Conservation (phyloP, 2,329 filamentous ascomycete species). For the Xylariaceae sp. region DNA sequence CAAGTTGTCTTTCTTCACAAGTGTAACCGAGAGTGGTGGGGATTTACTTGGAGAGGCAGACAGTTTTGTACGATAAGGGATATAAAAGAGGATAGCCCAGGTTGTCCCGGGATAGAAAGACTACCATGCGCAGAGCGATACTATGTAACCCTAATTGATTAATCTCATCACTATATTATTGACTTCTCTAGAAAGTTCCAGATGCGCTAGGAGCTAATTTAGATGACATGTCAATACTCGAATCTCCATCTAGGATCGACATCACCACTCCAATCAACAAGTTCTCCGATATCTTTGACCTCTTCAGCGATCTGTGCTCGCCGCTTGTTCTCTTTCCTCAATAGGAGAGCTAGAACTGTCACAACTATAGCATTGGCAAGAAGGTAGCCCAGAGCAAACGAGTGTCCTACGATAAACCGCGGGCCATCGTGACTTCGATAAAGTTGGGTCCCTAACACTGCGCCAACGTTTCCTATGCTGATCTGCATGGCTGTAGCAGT, state of each 20-base stretch:
- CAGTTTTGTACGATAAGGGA: neutral
- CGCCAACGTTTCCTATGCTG: constrained; percentile 72
- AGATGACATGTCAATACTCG: constrained; percentile 51
- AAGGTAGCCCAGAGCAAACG: constrained; percentile 70
- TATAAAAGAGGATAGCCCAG: too few species aligned
- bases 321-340: constrained; percentile 64
- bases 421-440: constrained; percentile 68
- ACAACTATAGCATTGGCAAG: constrained; percentile 63
- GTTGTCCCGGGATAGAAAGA: neutral
- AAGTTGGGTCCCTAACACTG: constrained; percentile 72
- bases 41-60: neutral
- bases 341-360: constrained; percentile 56
- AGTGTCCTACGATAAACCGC: constrained; percentile 70
- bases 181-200: neutral
- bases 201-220: neutral
- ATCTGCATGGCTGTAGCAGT: constrained; percentile 76
- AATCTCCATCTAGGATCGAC: constrained; percentile 72
- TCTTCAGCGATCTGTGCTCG: constrained; percentile 53
- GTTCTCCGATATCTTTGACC: constrained; percentile 56
- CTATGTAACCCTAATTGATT: constrained; percentile 4
- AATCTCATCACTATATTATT: neutral
- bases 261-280: constrained; percentile 66
- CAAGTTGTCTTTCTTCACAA: neutral
- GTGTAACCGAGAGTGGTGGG: neutral
- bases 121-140: neutral